phyloP scores from a whole-genome alignment of 352 stramenopile species.

The Phytophthora tentaculata region DNA sequence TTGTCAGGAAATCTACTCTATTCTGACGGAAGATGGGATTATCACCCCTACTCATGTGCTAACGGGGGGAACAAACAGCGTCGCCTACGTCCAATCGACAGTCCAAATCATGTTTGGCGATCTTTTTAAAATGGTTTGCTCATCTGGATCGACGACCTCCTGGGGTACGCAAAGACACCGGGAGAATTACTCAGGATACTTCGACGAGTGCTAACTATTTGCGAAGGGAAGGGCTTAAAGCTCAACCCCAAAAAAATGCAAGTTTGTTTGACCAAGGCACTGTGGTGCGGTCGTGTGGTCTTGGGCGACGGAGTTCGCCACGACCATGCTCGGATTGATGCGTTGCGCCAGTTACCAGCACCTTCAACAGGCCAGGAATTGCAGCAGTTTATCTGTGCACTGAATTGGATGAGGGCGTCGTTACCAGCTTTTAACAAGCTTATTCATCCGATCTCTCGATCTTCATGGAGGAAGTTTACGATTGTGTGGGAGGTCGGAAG shows the following conservation, averaged over 20 bases:
- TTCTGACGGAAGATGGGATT: slow-evolving; percentile 14
- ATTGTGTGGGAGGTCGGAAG: not conserved
- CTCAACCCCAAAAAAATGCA: slow-evolving; percentile 1
- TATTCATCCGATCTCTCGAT: not conserved
- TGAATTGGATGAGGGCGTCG: not conserved
- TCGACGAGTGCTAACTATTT: not conserved
- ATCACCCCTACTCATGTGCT: slow-evolving; percentile 1
- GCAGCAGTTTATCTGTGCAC: not conserved
- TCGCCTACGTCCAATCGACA: slow-evolving; percentile 9
- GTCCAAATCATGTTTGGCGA: slow-evolving; percentile 18
- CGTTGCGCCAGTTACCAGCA: not conserved
- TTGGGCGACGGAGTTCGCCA: not conserved
- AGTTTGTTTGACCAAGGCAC: not conserved
- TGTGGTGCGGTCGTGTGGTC: not conserved
- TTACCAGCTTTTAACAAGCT: not conserved
- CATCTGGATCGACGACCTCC: slow-evolving; percentile 1
- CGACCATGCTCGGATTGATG: not conserved
- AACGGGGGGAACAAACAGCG: not conserved
- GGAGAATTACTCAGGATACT: slow-evolving; percentile 3
- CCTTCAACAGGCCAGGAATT: not conserved
- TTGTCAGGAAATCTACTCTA: slow-evolving; percentile 18
- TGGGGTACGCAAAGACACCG: slow-evolving; percentile 8
- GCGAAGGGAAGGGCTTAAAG: not conserved
- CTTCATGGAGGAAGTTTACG: not conserved
- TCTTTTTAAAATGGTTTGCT: slow-evolving; percentile 19